A percentile compares a stretch with the other conserved stretches of the same genome.
phyloP scores from a whole-genome alignment of 164 flowering plant genomes.

The Umbilicus rupestris region DNA sequence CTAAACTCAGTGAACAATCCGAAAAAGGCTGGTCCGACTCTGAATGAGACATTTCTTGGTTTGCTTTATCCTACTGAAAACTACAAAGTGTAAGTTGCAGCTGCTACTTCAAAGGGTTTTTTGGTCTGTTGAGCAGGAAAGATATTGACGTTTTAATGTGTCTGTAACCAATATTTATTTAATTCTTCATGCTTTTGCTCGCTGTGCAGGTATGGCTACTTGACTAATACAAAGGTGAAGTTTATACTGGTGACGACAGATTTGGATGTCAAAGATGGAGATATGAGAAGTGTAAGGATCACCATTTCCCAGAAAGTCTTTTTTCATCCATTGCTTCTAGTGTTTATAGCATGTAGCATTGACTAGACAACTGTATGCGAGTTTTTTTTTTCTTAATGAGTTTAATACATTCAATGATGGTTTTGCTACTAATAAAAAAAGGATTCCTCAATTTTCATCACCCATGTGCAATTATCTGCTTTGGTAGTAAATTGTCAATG shows the following conservation, averaged over 20 bases:
- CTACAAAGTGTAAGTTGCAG: slow-evolving; percentile 80
- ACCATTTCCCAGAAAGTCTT: not conserved
- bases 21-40: slow-evolving; percentile 63
- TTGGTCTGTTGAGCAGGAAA: not conserved
- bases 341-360: not conserved
- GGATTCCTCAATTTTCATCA: not conserved
- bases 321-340: not conserved
- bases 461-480: not conserved
- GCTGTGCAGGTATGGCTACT: slow-evolving; percentile 74
- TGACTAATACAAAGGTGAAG: slow-evolving; percentile 96
- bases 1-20: slow-evolving; percentile 78
- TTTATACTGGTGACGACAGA: slow-evolving; percentile 90
- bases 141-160: no score
- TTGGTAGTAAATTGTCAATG: not conserved
- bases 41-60: slow-evolving; percentile 94
- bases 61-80: slow-evolving; percentile 93
- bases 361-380: no score
- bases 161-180: not conserved
- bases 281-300: slow-evolving; percentile 81
- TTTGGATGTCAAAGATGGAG: slow-evolving; percentile 85
- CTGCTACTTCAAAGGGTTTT: not conserved
- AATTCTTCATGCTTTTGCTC: not conserved
- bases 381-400: no score
- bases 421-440: not conserved
- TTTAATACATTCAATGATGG: not conserved